Base-by-base conservation (phyloP, 2,329 filamentous ascomycete genomes). In the Thelonectria discophora region DNA sequence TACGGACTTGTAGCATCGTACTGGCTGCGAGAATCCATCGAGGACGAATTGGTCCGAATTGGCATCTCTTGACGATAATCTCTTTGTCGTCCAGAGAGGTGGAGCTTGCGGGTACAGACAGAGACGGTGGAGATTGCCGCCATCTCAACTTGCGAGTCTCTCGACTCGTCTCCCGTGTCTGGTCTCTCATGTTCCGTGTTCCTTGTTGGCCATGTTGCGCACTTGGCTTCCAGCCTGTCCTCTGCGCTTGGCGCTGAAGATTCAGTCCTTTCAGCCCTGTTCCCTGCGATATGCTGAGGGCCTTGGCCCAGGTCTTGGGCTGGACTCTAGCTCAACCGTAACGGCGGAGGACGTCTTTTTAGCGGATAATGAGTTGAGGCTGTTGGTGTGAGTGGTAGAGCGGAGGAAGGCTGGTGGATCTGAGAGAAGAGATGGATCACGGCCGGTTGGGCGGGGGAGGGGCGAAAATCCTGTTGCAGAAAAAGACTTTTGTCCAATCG, bases 361-460 rank as follows among this genome's bases (percentile, higher is more conserved):
- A 58, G 48, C 30, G 43, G 55, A 27, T 50, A 52, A 32, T 47
- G 32, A 11, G 10, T 34, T 34, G 32, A 34, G 32, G 32, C 32
- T 34, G 32, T 48, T 59, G 60, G 55, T 62, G 55, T 46, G 30
- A 50, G 55, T 62, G 55, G 50, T 55, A 17, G 18, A 12, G 6
- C 37, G 39, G 39, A 55, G 57, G 51, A 52, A 49, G 43, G 27
- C 18, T 42, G 49, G 59, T 62, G 59, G 58, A 60, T 60, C 58
- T 52, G 37, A 32, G 32, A 52, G 42, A 34, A 50, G 46, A 43
- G 34, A 50, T 56, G 43, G 24, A 24, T 24, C 24, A 24, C 32
- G 32, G 13, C 32, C 32, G 32, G 32, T 34, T 34, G 32, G 58
- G 61, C 61, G 61, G 61, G 61, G 61, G 61, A 63, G 61, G 61